Conservation (phyloP, 148 eudicot genomes). For the Camellia granthamiana region DNA sequence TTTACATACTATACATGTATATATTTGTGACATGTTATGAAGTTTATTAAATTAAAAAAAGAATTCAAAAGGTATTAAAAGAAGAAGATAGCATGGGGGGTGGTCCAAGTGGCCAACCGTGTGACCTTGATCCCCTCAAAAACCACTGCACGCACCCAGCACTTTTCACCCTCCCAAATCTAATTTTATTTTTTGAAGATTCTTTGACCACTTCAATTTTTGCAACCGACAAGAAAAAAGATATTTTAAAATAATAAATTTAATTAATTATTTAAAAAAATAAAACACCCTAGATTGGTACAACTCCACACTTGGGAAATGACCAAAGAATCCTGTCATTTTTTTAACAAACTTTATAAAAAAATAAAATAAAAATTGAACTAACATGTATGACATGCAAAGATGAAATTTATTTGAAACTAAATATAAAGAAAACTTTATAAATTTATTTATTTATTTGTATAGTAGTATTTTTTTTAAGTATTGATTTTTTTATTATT, state of each 20-base stretch:
- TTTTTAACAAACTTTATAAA: too few species aligned
- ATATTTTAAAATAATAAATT: background rate
- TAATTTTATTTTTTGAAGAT: too few species aligned
- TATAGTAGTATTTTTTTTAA: too few species aligned
- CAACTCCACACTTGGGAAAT: background rate
- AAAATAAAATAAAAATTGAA: background rate
- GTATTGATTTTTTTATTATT: too few species aligned
- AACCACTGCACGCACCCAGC: conserved; percentile 13
- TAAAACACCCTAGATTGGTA: background rate
- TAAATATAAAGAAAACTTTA: too few species aligned
- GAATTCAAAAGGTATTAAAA: background rate
- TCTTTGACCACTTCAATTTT: background rate
- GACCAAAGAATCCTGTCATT: background rate
- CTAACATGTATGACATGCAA: background rate
- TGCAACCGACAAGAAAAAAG: background rate
- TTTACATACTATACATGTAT: too few species aligned
- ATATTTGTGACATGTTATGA: too few species aligned
- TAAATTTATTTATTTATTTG: too few species aligned
- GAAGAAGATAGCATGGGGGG: background rate
- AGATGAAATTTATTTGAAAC: background rate
- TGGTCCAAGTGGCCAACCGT: conserved; percentile 23
- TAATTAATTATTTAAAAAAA: background rate
- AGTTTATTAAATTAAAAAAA: too few species aligned
- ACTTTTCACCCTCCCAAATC: background rate
- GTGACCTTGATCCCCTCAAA: conserved; percentile 23